phyloP scores from a whole-genome alignment of 148 eudicot genomes.

The Rhododendron williamsianum region DNA sequence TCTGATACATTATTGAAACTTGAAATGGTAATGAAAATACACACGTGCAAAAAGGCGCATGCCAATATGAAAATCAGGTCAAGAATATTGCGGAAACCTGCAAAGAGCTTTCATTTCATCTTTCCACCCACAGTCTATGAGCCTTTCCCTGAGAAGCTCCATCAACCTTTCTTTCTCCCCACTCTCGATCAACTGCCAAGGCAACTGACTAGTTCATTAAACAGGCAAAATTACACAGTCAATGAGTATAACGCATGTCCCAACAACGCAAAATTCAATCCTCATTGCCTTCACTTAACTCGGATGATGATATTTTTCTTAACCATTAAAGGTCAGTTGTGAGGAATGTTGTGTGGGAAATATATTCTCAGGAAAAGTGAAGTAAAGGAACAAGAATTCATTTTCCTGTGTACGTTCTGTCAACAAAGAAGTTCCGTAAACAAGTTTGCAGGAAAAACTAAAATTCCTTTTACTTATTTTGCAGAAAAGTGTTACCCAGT shows the following conservation, averaged over 20 bases:
- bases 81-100: conserved; percentile 20
- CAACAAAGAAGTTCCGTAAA: not conserved
- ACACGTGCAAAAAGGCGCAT: not conserved
- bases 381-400: no score
- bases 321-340: not conserved
- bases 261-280: not conserved
- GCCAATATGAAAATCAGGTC: not conserved
- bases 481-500: not conserved
- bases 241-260: not conserved
- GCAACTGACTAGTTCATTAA: not conserved
- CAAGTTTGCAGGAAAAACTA: not conserved
- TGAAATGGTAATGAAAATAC: not conserved
- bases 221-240: not conserved
- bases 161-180: conserved; percentile 63
- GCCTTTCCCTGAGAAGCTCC: conserved; percentile 66
- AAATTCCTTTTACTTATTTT: not conserved
- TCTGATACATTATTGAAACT: not conserved
- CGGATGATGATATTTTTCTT: not conserved
- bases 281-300: not conserved
- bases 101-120: conserved; percentile 43
- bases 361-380: not conserved
- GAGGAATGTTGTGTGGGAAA: not conserved
- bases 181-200: conserved; percentile 54
- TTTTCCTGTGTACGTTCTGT: not conserved
- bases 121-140: conserved; percentile 53